Conservation (phyloP, 139 green algal genomes). For the Chlorella sp. region DNA sequence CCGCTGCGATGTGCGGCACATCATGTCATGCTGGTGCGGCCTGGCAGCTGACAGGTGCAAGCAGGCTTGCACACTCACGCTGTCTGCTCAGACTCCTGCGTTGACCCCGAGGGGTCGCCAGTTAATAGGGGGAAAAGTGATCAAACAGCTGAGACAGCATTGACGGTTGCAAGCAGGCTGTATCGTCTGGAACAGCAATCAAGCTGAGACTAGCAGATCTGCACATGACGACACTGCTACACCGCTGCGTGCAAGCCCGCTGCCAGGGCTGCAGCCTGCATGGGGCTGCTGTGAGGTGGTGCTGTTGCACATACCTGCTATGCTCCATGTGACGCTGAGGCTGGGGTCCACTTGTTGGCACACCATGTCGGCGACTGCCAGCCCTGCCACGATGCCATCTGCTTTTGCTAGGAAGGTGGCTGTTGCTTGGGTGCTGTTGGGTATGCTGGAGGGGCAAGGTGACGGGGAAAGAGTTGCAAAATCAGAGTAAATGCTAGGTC, state of each 20-base stretch:
- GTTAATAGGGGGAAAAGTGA: too few relatives aligned
- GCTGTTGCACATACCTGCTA: too few relatives aligned
- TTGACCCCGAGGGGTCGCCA: background rate
- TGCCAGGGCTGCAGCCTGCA: background rate
- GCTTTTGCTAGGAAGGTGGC: conserved; percentile 91
- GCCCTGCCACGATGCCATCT: conserved; percentile 80
- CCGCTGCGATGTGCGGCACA: background rate
- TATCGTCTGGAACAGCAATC: background rate
- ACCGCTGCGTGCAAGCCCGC: too few relatives aligned
- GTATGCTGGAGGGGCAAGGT: conserved; percentile 51
- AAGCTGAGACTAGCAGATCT: background rate
- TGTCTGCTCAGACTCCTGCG: background rate
- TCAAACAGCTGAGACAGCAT: background rate
- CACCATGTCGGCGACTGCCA: conserved; percentile 78
- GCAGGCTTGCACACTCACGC: background rate
- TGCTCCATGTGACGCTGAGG: conserved; percentile 56
- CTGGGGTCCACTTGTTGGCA: conserved; percentile 73
- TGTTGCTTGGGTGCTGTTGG: conserved; percentile 47
- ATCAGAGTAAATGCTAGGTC: background rate
- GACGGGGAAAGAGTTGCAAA: background rate
- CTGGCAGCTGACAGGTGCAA: background rate
- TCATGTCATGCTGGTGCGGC: background rate
- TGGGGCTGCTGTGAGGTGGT: conserved; percentile 28
- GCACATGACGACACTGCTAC: background rate
- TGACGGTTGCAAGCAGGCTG: background rate